Percentiles rank a stretch among this genome's conserved stretches.
Conservation (phyloP, 139 green algal genomes). For the Yamagishiella unicocca region DNA sequence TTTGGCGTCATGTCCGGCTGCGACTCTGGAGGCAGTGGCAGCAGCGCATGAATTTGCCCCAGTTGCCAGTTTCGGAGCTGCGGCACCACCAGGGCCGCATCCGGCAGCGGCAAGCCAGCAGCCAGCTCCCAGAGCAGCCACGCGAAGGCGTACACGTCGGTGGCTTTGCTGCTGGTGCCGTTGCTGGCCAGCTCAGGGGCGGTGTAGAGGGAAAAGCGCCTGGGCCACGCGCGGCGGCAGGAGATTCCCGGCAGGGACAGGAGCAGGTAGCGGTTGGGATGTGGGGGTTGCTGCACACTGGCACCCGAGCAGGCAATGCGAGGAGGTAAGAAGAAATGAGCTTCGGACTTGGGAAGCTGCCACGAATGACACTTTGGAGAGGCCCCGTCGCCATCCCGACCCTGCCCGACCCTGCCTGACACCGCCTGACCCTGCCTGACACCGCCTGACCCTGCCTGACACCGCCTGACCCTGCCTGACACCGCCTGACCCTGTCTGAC, state of each 20-base stretch:
- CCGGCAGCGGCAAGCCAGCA: neutral
- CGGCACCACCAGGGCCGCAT: neutral
- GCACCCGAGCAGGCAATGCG: too few relatives aligned
- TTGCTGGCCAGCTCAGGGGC: conserved; percentile 41
- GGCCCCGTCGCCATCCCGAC: too few relatives aligned
- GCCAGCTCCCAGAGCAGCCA: conserved; percentile 42
- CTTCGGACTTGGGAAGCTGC: too few relatives aligned
- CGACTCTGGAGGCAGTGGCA: neutral
- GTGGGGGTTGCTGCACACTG: too few relatives aligned
- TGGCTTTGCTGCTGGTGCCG: neutral
- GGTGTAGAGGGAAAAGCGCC: neutral
- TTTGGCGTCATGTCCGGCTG: neutral
- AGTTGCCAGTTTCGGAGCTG: neutral
- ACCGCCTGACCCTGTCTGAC: too few relatives aligned
- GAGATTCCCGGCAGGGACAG: neutral
- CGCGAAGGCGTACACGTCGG: conserved; percentile 49
- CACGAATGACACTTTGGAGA: too few relatives aligned
- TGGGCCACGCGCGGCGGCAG: neutral
- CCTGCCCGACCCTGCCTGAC: too few relatives aligned
- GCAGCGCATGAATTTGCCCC: neutral
- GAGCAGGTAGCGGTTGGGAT: too few relatives aligned
- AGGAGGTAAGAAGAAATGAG: too few relatives aligned
- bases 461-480: too few relatives aligned
- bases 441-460: too few relatives aligned
- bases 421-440: too few relatives aligned